Evolutionary conservation across 495 filamentous ascomycete genomes (phyloP).

Genomic region (Penicillium mononematosum): DNA sequence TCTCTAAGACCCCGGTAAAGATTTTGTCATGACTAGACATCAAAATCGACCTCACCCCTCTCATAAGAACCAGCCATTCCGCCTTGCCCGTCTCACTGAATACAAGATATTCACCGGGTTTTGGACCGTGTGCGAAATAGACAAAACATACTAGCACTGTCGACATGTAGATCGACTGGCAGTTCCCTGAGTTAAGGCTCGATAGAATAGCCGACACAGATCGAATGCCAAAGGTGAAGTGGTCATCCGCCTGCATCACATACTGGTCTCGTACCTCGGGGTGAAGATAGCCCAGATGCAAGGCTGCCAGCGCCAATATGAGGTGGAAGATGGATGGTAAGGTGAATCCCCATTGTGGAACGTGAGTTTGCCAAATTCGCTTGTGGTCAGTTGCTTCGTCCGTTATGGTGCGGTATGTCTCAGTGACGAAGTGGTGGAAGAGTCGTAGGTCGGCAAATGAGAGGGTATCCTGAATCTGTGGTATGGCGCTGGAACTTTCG

Average conservation of each 20-base stretch:
- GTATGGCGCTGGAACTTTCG: slow-evolving; percentile 1
- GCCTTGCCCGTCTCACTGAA: slow-evolving; percentile 39
- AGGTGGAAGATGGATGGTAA: slow-evolving; percentile 49
- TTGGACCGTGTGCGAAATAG: slow-evolving; percentile 46
- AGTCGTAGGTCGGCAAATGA: slow-evolving; percentile 38
- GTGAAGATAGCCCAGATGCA: slow-evolving; percentile 42
- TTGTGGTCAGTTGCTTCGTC: slow-evolving; percentile 22
- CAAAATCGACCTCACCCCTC: slow-evolving; percentile 42
- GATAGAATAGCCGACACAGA: slow-evolving; percentile 41
- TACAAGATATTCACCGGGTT: slow-evolving; percentile 42
- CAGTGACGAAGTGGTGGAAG: slow-evolving; percentile 39
- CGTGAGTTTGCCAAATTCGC: slow-evolving; percentile 37
- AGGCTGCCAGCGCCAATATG: slow-evolving; percentile 43
- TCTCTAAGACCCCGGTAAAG: slow-evolving; percentile 32
- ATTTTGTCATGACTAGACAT: slow-evolving; percentile 20
- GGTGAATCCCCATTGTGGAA: slow-evolving; percentile 42
- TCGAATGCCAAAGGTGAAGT: slow-evolving; percentile 47
- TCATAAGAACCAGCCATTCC: slow-evolving; percentile 47
- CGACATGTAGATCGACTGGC: slow-evolving; percentile 47
- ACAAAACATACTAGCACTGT: slow-evolving; percentile 46
- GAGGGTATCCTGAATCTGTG: slow-evolving; percentile 15
- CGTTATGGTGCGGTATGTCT: slow-evolving; percentile 34
- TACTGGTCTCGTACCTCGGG: slow-evolving; percentile 31
- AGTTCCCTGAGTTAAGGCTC: slow-evolving; percentile 38
- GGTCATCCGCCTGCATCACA: slow-evolving; percentile 39